phyloP scores from a whole-genome alignment of 1,284 basidiomycete species.

The Cryptococcus neoformans region DNA sequence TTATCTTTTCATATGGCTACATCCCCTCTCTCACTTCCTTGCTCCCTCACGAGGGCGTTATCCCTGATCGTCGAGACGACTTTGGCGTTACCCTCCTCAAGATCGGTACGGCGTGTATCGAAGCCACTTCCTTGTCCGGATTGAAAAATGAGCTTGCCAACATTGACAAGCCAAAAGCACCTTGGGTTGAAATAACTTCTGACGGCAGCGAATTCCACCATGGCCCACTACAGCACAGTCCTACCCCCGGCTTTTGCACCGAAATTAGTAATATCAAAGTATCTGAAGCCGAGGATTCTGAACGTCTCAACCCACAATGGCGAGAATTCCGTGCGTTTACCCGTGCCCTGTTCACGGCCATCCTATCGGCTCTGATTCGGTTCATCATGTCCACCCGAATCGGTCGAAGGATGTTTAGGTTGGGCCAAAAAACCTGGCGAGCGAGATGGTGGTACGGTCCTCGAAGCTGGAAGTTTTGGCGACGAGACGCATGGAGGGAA shows the following conservation, averaged over 20 bases:
- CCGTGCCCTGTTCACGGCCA: too few species aligned
- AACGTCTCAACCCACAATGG: too few species aligned
- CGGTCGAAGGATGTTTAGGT: constrained; percentile 18
- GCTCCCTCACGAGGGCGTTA: constrained; percentile 41
- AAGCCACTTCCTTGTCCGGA: constrained; percentile 42
- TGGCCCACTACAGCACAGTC: constrained; percentile 19
- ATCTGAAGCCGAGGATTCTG: constrained; percentile 20
- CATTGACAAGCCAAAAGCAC: constrained; percentile 25
- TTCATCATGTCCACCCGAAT: constrained; percentile 21
- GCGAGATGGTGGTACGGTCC: constrained; percentile 47
- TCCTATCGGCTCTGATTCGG: too few species aligned
- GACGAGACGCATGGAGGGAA: constrained; percentile 33
- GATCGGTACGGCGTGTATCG: constrained; percentile 45
- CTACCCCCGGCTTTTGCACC: constrained; percentile 24
- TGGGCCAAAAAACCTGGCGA: constrained; percentile 14
- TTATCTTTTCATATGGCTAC: constrained; percentile 46
- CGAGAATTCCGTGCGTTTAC: too few species aligned
- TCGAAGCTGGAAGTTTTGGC: constrained; percentile 40
- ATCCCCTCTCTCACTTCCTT: constrained; percentile 40
- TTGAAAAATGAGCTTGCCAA: constrained; percentile 35
- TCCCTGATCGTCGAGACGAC: constrained; percentile 42
- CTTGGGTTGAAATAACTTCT: constrained; percentile 34
- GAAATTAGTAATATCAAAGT: constrained; percentile 42
- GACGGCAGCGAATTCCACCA: constrained; percentile 10
- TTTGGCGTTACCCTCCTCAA: constrained; percentile 45